Evolutionary conservation across 129 eudicot species (phyloP), one percentile per base, ranked within the genome.

Genomic region (Smallanthus sonchifolius): DNA sequence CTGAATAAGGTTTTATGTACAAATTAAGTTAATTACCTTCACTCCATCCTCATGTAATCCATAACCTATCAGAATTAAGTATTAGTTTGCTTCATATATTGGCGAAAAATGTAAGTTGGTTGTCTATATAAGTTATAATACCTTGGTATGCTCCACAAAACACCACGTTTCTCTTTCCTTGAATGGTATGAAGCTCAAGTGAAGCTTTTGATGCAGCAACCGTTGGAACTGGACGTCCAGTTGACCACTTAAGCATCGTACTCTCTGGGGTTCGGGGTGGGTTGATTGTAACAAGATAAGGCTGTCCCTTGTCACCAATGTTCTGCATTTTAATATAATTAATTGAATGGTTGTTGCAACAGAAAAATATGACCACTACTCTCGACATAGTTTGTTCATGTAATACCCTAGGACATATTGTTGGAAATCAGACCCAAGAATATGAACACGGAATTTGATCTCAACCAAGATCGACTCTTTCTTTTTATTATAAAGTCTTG

Each of bases 91-190:
- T 0, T 24, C n/a, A 24, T 24, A 24, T 24, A 24, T 38, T 38
- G 42, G 42, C 0, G 10, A 11, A 45, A n/a, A 17, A 51, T 5
- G 24, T 14, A 28, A 54, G 32, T 49, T 8, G 60, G 61, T 59
- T 28, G 65, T 1, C 4, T 0, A 28, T 10, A 28, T 28, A 59
- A 59, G 16, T 30, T 10, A 30, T 30, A 11, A 0, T 63, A 92
- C 97, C 96, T 75, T 85, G 94, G 79, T 89, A 87, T 28, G 96
- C 96, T 77, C 98, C 98, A 87, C 89, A 89, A 54, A 89, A 92
- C 97, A 96, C 87, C 14, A 89, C 84, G 68, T 88, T 81, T 62
- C 91, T 87, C 75, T 80, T 92, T 80, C 97, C 97, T 84, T 92
- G 97, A 77, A 92, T 89, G 55, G 64, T 49, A 61, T 80, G 51